Evolutionary conservation across 2,329 filamentous ascomycete species (phyloP), one percentile per base, ranked within the genome.

Genomic region (Aspergillus sergii): DNA sequence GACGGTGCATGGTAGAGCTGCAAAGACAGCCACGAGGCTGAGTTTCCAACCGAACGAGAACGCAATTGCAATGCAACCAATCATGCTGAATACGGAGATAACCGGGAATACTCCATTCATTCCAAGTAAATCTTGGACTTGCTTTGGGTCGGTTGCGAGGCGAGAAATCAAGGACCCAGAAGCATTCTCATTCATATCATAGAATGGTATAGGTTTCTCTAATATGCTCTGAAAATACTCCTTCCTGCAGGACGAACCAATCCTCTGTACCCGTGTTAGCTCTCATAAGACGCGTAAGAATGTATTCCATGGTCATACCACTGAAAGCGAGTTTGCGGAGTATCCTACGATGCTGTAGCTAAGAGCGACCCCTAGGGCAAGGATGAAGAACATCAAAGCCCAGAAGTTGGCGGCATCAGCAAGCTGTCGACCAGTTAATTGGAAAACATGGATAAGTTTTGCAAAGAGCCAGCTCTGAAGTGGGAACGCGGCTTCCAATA

Each of bases 11-110:
- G 85, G 85, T 59, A 86, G 73, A 0, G 81, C 79, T 1, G 90
- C 86, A 68, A 87, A 90, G 10, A 88, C 79, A 0, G 86, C 84
- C 0, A 94, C 88, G 0, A 93, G 78, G 0, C 89, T 87, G 10
- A 94, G 81, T 73, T 93, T 94, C 91, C 91, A 94, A 1, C 89
- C 89, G 72, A 90, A 92, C 4, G 84, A 81, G 69, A 92, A 93
- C 1, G 89, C 84, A 58, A 94, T 89, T 50, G 84, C 80, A 16
- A 92, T 77, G 9, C 86, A 87, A 0, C 90, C 91, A 10, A 87
- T 69, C 3, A 94, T 76, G 56, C 86, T 89, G 72, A 92, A 89
- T 26, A 90, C 72, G 10, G 89, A 87, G 23, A 89, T 85, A 66
- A 91, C 82, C 2, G 87, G 81, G 55, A 83, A 75, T 9, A 74